A percentile compares a stretch with the other conserved stretches of the same genome.
Evolutionary conservation across 2,329 filamentous ascomycete genomes (phyloP).

Genomic region (Ramularia collo-cygni): DNA sequence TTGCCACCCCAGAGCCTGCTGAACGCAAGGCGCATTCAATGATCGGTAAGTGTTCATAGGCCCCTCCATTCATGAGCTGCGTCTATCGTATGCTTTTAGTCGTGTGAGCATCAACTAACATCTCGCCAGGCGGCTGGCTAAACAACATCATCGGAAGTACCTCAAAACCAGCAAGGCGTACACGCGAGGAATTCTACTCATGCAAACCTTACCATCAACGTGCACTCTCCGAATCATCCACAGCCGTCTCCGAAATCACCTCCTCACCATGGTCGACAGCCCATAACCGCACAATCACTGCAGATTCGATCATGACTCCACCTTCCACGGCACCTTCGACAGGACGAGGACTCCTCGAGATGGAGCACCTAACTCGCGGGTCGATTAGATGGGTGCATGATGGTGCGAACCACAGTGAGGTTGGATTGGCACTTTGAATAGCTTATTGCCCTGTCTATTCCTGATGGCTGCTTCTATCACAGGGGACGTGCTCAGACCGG

Average conservation of each 20-base stretch:
- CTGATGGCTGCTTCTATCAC: no score
- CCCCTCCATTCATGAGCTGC: conserved; percentile 11
- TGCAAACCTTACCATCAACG: conserved; percentile 10
- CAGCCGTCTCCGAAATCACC: conserved; percentile 17
- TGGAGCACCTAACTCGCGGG: no score
- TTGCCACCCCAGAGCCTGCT: conserved; percentile 4
- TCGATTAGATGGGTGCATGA: no score
- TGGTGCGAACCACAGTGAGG: no score
- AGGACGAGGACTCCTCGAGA: no score
- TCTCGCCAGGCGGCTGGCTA: background rate
- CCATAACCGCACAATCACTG: conserved; percentile 24
- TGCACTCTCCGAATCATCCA: conserved; percentile 16
- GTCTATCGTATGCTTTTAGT: conserved; percentile 26
- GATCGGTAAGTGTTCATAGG: conserved; percentile 1
- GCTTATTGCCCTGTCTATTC: no score
- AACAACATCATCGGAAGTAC: no score
- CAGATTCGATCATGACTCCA: conserved; percentile 10
- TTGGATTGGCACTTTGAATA: no score
- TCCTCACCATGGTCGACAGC: conserved; percentile 20
- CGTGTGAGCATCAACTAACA: conserved; percentile 15
- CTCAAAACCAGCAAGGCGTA: no score
- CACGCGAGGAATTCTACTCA: conserved; percentile 20
- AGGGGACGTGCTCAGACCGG: no score
- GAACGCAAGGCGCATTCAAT: no score
- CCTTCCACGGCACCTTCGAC: conserved; percentile 4